Percentiles rank a stretch among this genome's conserved stretches.
Evolutionary conservation across 495 filamentous ascomycete genomes (phyloP).

Genomic region (Peziza echinospora): DNA sequence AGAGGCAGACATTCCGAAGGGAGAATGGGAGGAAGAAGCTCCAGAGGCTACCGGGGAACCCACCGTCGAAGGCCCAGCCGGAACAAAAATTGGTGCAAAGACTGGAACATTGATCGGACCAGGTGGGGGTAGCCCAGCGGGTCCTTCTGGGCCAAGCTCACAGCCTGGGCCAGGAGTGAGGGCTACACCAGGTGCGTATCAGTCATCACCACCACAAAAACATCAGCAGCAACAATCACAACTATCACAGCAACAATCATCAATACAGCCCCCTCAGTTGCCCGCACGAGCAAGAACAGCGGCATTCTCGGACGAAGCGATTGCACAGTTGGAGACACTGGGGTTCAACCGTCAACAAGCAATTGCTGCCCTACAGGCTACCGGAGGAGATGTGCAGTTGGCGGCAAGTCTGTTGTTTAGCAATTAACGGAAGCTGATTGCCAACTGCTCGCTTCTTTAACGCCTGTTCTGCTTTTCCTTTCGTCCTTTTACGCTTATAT

Average conservation of each 20-base stretch:
- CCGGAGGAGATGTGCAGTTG: conserved; percentile 64
- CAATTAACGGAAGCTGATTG: conserved; percentile 11
- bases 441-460: no score
- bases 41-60: conserved; percentile 71
- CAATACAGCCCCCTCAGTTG: conserved; percentile 6
- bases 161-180: conserved; percentile 2
- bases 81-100: conserved; percentile 61
- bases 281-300: conserved; percentile 10
- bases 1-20: conserved; percentile 79
- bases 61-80: conserved; percentile 62
- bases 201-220: conserved; percentile 14
- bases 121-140: conserved; percentile 21
- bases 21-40: conserved; percentile 41
- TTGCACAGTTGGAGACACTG: conserved; percentile 52
- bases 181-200: conserved; percentile 2
- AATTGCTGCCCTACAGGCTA: conserved; percentile 56
- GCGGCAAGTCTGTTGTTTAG: conserved; percentile 69
- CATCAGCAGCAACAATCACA: no score
- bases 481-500: no score
- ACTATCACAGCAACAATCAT: no score
- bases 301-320: conserved; percentile 35
- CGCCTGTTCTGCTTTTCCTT: no score
- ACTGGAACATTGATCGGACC: conserved; percentile 61
- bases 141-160: conserved; percentile 21
- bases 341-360: conserved; percentile 62